phyloP scores from a whole-genome alignment of 176 grass and related monocot genomes.

The Eremochloa ophiuroides region DNA sequence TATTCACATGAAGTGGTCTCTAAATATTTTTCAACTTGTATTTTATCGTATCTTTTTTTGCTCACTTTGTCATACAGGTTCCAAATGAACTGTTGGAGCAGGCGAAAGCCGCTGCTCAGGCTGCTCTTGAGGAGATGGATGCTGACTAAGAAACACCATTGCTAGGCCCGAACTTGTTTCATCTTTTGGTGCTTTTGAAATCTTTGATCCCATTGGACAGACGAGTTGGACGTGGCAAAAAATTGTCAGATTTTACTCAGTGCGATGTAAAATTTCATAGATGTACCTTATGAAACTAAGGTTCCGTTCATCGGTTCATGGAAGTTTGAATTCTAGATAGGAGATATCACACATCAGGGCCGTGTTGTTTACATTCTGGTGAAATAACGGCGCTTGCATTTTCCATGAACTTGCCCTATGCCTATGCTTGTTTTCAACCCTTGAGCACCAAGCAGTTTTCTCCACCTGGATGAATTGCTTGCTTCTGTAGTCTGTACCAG shows the following conservation, averaged over 20 bases:
- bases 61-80: conserved; percentile 42
- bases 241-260: conserved; percentile 11
- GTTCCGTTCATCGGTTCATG: background rate
- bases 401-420: background rate
- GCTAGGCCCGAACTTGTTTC: background rate
- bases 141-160: conserved; percentile 42
- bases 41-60: background rate
- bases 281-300: background rate
- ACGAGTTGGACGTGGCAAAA: background rate
- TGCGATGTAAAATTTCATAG: background rate
- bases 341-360: background rate
- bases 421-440: background rate
- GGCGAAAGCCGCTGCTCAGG: conserved; percentile 60
- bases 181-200: conserved; percentile 4
- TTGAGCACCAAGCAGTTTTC: background rate
- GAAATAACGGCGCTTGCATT: background rate
- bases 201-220: background rate
- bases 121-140: conserved; percentile 79
- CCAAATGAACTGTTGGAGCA: conserved; percentile 58
- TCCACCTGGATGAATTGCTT: background rate
- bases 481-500: background rate
- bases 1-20: background rate
- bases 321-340: background rate
- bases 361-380: background rate
- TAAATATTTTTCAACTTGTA: background rate